These are phyloP conservation scores for Pythium aristosporum DNA, from an alignment of 352 stramenopile species.

Conservation along the genomic window DNA sequence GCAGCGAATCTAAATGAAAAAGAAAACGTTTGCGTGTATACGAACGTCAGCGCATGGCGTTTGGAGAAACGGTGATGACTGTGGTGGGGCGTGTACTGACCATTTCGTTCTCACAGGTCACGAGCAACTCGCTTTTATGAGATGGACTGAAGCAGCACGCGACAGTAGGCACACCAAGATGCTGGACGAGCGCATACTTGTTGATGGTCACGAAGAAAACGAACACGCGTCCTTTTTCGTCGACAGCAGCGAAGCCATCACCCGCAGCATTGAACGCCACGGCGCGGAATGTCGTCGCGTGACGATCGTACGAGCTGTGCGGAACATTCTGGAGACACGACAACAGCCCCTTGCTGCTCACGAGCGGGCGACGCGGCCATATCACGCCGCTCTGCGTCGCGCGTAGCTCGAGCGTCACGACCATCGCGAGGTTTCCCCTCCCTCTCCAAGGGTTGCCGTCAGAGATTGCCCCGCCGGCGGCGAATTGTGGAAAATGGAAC, in stretches of 20 bases:
- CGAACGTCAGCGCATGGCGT: background rate
- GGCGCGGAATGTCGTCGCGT: conserved; percentile 46
- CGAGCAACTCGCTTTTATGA: conserved; percentile 70
- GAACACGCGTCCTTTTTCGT: conserved; percentile 81
- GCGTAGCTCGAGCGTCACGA: conserved; percentile 63
- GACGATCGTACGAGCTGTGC: conserved; percentile 58
- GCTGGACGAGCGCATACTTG: conserved; percentile 70
- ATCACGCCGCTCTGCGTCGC: conserved; percentile 72
- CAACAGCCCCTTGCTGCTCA: conserved; percentile 68
- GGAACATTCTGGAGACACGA: conserved; percentile 69
- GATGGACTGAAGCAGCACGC: conserved; percentile 71
- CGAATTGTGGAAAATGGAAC: conserved; percentile 7
- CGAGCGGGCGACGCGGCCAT: conserved; percentile 65
- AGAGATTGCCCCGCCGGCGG: background rate
- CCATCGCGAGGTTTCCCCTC: conserved; percentile 36
- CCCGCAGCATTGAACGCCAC: conserved; percentile 69
- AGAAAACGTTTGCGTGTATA: background rate
- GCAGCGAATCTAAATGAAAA: conserved; percentile 44
- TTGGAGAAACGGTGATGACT: background rate
- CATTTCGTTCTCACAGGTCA: conserved; percentile 83
- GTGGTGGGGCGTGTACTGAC: conserved; percentile 24
- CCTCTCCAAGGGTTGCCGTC: background rate
- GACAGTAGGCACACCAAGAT: conserved; percentile 56
- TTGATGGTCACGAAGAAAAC: conserved; percentile 78
- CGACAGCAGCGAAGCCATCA: conserved; percentile 61